Percentiles rank a stretch among this genome's conserved stretches.
These are phyloP conservation scores for Cladobotryum mycophilum DNA, from an alignment of 2,329 filamentous ascomycete species.

Conservation along the genomic window DNA sequence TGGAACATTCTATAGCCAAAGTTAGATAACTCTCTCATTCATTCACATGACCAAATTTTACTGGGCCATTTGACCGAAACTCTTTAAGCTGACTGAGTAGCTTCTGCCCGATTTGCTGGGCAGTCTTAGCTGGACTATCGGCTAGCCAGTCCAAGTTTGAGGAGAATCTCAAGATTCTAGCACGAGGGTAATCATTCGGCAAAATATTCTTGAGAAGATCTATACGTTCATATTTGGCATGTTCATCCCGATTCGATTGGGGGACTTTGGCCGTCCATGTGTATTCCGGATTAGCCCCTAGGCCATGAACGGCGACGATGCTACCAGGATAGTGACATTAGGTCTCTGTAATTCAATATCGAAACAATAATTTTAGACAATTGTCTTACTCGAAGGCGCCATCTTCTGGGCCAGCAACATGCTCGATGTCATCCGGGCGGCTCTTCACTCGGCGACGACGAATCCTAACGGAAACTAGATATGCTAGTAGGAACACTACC, in stretches of 20 bases:
- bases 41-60: neutral
- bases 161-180: slow-evolving; percentile 16
- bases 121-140: slow-evolving; percentile 15
- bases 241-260: neutral
- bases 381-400: neutral
- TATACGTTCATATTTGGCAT: neutral
- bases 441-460: neutral
- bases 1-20: slow-evolving; percentile 6
- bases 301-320: neutral
- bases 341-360: neutral
- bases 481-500: neutral
- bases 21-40: too few relatives aligned
- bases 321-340: neutral
- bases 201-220: neutral
- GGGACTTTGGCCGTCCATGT: neutral
- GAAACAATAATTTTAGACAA: neutral
- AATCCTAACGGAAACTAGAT: neutral
- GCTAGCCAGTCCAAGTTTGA: slow-evolving; percentile 18
- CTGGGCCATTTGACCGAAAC: neutral
- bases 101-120: slow-evolving; percentile 12
- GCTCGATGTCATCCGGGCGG: neutral
- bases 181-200: slow-evolving; percentile 10
- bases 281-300: neutral
- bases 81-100: slow-evolving; percentile 9
- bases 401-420: neutral